Percentiles rank a stretch among this genome's conserved stretches.
Conservation (phyloP, 345 rosid genomes). For the Citrus maxima region DNA sequence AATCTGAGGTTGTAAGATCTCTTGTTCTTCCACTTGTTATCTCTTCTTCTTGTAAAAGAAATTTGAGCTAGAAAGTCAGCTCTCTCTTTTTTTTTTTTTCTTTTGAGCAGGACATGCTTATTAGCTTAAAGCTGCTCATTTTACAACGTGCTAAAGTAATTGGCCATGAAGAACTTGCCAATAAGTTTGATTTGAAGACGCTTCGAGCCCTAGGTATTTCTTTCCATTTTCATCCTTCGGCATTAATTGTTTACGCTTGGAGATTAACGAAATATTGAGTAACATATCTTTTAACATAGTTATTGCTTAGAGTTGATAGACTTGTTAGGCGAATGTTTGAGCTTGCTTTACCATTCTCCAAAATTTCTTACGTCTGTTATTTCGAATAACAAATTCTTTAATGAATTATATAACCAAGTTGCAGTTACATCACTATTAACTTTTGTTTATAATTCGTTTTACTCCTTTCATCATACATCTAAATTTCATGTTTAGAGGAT, state of each 20-base stretch:
- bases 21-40: neutral
- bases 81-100: neutral
- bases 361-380: neutral
- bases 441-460: too few species aligned
- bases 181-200: slow-evolving; percentile 56
- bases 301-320: too few species aligned
- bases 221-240: neutral
- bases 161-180: slow-evolving; percentile 51
- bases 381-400: neutral
- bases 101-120: slow-evolving; percentile 57
- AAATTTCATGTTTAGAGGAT: neutral
- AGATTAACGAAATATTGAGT: too few species aligned
- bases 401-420: neutral
- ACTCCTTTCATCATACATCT: too few species aligned
- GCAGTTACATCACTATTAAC: neutral
- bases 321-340: too few species aligned
- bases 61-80: neutral
- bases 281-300: too few species aligned
- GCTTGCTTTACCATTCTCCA: too few species aligned
- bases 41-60: too few species aligned
- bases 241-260: too few species aligned
- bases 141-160: slow-evolving; percentile 47
- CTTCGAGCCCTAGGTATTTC: slow-evolving; percentile 65
- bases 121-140: slow-evolving; percentile 57
- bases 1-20: slow-evolving; percentile 58